Conservation (phyloP, 2,329 filamentous ascomycete genomes). For the Penicillium janthinellum region DNA sequence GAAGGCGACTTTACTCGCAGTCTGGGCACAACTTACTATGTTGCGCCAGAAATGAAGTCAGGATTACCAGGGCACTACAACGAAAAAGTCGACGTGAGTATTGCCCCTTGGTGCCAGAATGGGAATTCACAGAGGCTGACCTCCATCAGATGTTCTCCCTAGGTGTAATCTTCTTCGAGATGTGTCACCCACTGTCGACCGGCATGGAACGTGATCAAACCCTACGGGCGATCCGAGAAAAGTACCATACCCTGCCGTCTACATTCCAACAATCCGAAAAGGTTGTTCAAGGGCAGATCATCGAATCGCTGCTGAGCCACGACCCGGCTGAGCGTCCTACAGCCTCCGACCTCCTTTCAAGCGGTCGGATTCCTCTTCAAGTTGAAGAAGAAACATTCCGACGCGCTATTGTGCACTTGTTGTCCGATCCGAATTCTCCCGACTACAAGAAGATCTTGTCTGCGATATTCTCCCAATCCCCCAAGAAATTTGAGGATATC, state of each 20-base stretch:
- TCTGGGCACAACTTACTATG: slow-evolving; percentile 81
- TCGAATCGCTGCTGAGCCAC: slow-evolving; percentile 77
- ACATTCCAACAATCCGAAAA: slow-evolving; percentile 73
- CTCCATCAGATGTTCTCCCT: slow-evolving; percentile 80
- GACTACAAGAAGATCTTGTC: slow-evolving; percentile 89
- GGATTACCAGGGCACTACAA: slow-evolving; percentile 76
- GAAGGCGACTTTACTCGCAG: slow-evolving; percentile 53
- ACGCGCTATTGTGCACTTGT: slow-evolving; percentile 74
- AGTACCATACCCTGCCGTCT: slow-evolving; percentile 67
- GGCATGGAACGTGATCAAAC: slow-evolving; percentile 66
- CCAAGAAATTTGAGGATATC: slow-evolving; percentile 78
- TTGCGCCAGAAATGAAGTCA: slow-evolving; percentile 86
- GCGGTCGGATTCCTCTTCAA: slow-evolving; percentile 83
- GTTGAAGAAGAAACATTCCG: slow-evolving; percentile 91
- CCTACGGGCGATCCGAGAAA: slow-evolving; percentile 68
- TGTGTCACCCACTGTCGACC: slow-evolving; percentile 70
- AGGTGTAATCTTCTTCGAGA: slow-evolving; percentile 97
- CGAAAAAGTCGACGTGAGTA: slow-evolving; percentile 81
- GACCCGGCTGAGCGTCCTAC: slow-evolving; percentile 80
- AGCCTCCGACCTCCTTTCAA: slow-evolving; percentile 78
- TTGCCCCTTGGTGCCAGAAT: not conserved
- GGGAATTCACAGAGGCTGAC: slow-evolving; percentile 10
- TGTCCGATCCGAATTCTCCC: slow-evolving; percentile 76
- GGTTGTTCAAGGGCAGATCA: slow-evolving; percentile 70
- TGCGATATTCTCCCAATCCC: slow-evolving; percentile 75